These are phyloP conservation scores for Poa annua DNA, from an alignment of 176 grass and related monocot species.

Conservation along the genomic window DNA sequence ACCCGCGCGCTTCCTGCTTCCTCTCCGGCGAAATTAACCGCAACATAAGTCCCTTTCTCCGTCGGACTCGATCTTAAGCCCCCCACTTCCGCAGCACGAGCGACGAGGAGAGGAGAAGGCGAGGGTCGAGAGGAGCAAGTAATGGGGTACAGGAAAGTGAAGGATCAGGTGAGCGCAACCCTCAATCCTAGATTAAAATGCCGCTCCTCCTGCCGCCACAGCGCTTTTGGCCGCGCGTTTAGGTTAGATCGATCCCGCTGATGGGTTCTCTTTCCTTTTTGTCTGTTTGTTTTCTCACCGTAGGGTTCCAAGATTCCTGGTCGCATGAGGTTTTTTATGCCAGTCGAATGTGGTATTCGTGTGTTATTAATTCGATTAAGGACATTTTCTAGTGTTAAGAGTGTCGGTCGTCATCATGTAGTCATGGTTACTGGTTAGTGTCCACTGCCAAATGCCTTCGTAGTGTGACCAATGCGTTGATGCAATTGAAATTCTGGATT, in stretches of 20 bases:
- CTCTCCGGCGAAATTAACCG: not conserved
- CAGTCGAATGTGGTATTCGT: not conserved
- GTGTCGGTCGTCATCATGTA: not conserved
- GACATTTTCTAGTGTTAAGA: not conserved
- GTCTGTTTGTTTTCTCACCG: not conserved
- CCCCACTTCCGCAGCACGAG: not conserved
- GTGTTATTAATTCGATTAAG: not conserved
- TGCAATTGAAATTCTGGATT: not conserved
- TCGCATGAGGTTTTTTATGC: not conserved
- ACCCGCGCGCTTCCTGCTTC: not conserved
- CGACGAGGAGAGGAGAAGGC: not conserved
- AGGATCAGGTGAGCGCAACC: constrained; percentile 54
- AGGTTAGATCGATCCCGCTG: constrained; percentile 24
- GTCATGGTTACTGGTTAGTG: constrained; percentile 16
- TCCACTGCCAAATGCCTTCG: not conserved
- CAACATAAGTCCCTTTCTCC: not conserved
- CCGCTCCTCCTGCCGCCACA: not conserved
- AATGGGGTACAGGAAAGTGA: constrained; percentile 69
- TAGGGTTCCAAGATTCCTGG: constrained; percentile 5
- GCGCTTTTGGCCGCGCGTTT: not conserved
- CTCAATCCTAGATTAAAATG: not conserved
- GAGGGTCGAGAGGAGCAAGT: constrained; percentile 17
- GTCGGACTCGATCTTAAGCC: no score
- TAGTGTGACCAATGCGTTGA: not conserved
- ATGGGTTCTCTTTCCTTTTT: not conserved